Conservation (phyloP, 2,329 filamentous ascomycete genomes). For the Dryadomyces quercivorus region DNA sequence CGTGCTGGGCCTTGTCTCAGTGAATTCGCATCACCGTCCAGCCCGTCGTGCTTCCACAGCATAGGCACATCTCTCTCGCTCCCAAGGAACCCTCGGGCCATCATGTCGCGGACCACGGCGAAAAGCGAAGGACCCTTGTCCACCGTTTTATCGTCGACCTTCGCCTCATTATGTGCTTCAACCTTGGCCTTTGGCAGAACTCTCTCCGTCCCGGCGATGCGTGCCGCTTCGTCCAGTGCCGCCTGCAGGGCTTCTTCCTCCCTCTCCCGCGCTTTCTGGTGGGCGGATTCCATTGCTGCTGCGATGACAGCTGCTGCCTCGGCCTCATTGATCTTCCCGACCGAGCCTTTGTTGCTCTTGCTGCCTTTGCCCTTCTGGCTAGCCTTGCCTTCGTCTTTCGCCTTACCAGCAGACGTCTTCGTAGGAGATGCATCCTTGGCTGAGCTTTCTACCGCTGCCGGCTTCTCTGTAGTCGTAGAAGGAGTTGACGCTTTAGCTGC, state of each 20-base stretch:
- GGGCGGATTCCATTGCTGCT: neutral
- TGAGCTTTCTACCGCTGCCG: conserved; percentile 6
- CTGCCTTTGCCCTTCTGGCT: neutral
- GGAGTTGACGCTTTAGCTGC: conserved; percentile 1
- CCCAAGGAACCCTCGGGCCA: conserved; percentile 7
- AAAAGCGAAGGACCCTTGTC: conserved; percentile 1
- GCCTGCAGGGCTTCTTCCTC: conserved; percentile 5
- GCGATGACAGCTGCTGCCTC: neutral
- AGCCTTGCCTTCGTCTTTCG: neutral
- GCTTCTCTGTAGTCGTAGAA: conserved; percentile 10
- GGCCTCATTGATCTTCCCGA: neutral
- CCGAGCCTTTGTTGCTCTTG: neutral
- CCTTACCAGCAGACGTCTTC: neutral
- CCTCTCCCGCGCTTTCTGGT: conserved; percentile 1
- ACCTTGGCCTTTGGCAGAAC: neutral
- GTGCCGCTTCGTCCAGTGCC: conserved; percentile 3
- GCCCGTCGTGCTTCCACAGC: neutral
- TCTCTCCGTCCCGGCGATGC: conserved; percentile 3
- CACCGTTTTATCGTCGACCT: neutral
- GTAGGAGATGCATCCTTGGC: neutral
- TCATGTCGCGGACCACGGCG: conserved; percentile 13
- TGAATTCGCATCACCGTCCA: neutral
- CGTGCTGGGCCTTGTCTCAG: neutral
- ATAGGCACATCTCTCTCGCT: neutral
- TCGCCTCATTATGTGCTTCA: neutral